Conservation (phyloP, 257 asterid genomes). For the Haberlea rhodopensis region DNA sequence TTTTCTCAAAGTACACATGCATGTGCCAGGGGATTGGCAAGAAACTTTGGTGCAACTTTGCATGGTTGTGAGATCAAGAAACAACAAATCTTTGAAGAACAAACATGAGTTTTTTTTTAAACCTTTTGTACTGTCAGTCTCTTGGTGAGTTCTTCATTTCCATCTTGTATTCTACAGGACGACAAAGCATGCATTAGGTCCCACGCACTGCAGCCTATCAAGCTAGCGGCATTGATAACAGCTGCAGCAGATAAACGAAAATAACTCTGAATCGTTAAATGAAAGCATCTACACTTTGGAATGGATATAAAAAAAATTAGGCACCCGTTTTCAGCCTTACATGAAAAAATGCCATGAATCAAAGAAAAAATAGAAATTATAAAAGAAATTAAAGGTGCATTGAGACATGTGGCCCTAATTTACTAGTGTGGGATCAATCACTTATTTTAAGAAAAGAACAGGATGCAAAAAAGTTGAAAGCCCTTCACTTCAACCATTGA, state of each 20-base stretch:
- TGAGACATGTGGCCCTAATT: no score
- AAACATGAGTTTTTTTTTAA: not conserved
- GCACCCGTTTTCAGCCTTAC: constrained; percentile 5
- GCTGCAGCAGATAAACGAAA: constrained; percentile 48
- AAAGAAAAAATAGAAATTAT: not conserved
- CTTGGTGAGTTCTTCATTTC: constrained; percentile 58
- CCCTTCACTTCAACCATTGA: no score
- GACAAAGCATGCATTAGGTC: constrained; percentile 76
- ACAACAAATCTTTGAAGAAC: constrained; percentile 18
- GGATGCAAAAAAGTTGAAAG: no score
- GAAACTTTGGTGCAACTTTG: constrained; percentile 1
- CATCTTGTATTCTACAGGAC: constrained; percentile 60
- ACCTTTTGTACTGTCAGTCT: constrained; percentile 45
- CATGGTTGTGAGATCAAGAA: constrained; percentile 21
- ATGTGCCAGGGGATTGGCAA: constrained; percentile 21
- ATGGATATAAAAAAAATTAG: not conserved
- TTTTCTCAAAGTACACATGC: constrained; percentile 15
- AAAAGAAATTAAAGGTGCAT: not conserved
- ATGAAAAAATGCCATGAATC: not conserved
- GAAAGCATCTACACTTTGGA: constrained; percentile 21
- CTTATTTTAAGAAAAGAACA: no score
- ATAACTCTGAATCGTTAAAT: constrained; percentile 22
- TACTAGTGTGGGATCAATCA: no score
- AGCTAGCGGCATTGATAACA: constrained; percentile 63
- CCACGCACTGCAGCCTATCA: constrained; percentile 73